Base-by-base conservation (phyloP, 805 yeast species). In the Pichia rugopelliculosa region DNA sequence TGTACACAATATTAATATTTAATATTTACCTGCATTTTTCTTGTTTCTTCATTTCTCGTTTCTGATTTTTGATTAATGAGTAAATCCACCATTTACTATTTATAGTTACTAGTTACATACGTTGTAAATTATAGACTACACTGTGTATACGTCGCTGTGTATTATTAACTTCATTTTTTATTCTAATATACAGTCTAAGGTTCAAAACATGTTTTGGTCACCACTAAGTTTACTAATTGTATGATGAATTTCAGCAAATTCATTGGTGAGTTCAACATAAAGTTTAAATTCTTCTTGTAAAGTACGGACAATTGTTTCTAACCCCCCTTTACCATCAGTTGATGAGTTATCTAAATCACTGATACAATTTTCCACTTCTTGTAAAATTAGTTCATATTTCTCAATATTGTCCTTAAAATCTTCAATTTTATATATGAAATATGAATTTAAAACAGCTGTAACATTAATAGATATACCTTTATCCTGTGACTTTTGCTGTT, bases 191-290 rank as follows among this genome's bases (percentile, higher is more conserved):
- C 41, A 33, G 24, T 21, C 12, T 27, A 36, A 22, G 3, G 12
- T 22, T 36, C 47, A 56, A 40, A 56, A 58, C 26, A 43, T 44
- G 20, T 50, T 49, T n/a, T 40, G 22, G 17, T 52, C 51, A 26
- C 53, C 62, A 20, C 52, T 51, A 4, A 65, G 18, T 25, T 57
- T 56, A 26, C 68, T 73, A 5, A 74, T 74, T 44, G 68, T 69
- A 54, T 76, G 80, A 63, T 84, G 91, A 37, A 83, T 62, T 54
- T 80, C 86, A 2, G 91, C 90, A 59, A 83, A 74, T 37, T 78
- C 75, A 60, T 84, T 86, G 42, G 90, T 83, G 39, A 82, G 70
- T 61, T 84, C 90, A 80, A 84, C 81, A 63, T 83, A 85, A 45
- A 84, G 66, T 39, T 71, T 70, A 59, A 82, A 84, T 62, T 84